Conservation (phyloP, 1,139 yeast genomes). For the Pneumocystis carinii region DNA sequence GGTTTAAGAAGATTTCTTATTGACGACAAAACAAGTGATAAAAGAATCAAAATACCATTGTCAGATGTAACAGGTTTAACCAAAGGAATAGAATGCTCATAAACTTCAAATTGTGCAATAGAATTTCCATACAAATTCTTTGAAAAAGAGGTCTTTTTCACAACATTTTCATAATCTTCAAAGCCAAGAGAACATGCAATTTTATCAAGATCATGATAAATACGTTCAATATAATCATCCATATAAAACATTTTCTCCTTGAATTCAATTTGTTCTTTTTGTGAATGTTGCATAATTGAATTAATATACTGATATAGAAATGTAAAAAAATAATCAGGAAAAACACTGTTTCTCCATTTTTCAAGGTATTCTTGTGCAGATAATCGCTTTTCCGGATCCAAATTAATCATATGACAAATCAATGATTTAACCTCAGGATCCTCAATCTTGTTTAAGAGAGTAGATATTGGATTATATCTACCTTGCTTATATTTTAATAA, state of each 20-base stretch:
- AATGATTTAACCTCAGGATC: conserved; percentile 36
- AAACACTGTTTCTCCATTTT: conserved; percentile 35
- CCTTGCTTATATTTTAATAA: conserved; percentile 64
- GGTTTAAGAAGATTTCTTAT: conserved; percentile 52
- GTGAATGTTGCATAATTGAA: conserved; percentile 26
- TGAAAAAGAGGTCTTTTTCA: conserved; percentile 6
- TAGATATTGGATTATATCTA: conserved; percentile 29
- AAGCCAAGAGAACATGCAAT: conserved; percentile 17
- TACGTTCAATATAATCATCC: conserved; percentile 44
- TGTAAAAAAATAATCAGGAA: conserved; percentile 58
- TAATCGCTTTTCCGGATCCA: conserved; percentile 47
- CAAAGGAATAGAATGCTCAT: conserved; percentile 20
- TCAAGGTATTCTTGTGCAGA: conserved; percentile 41
- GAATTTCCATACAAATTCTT: not conserved
- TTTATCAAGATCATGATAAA: conserved; percentile 33
- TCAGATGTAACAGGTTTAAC: conserved; percentile 23
- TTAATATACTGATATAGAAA: conserved; percentile 57
- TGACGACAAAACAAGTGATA: conserved; percentile 50
- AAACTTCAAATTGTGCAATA: conserved; percentile 20
- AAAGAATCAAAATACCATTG: conserved; percentile 42
- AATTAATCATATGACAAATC: conserved; percentile 44
- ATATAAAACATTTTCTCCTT: conserved; percentile 20
- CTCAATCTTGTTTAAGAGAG: conserved; percentile 35
- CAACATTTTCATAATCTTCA: conserved; percentile 5
- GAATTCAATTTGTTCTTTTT: conserved; percentile 22